Conservation (phyloP, 2,329 filamentous ascomycete species). For the Ophiostoma triangulosporum region DNA sequence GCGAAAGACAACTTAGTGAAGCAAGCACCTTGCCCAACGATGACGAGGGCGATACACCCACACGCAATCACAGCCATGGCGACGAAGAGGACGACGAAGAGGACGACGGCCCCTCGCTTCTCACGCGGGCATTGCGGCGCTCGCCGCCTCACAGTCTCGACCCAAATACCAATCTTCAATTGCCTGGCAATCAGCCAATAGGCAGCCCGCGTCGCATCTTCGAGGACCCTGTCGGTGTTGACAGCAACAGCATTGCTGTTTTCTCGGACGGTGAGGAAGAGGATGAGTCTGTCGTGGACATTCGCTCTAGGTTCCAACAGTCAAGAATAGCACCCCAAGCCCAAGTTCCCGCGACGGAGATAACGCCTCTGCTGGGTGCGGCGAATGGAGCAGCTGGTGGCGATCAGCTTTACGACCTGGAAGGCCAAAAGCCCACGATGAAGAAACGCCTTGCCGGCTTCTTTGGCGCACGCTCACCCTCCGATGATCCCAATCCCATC, state of each 20-base stretch:
- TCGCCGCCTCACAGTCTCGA: slow-evolving; percentile 24
- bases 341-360: not conserved
- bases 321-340: not conserved
- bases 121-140: slow-evolving; percentile 10
- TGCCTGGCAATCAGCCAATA: not conserved
- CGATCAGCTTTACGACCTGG: slow-evolving; percentile 27
- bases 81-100: not conserved
- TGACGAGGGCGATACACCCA: not conserved
- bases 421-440: slow-evolving; percentile 31
- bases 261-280: slow-evolving; percentile 10
- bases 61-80: not conserved
- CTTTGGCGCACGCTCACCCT: slow-evolving; percentile 1
- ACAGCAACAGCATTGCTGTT: slow-evolving; percentile 1
- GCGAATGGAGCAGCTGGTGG: slow-evolving; percentile 17
- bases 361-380: slow-evolving; percentile 31
- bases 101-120: slow-evolving; percentile 9
- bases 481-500: not conserved
- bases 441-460: slow-evolving; percentile 1
- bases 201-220: not conserved
- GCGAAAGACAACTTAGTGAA: not conserved
- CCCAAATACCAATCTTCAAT: slow-evolving; percentile 29
- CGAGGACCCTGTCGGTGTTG: not conserved
- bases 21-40: not conserved
- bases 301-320: not conserved
- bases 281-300: not conserved